Percentiles rank a stretch among this genome's conserved stretches.
Evolutionary conservation across 148 eudicot species (phyloP).

Genomic region (Vaccinium corymbosum): DNA sequence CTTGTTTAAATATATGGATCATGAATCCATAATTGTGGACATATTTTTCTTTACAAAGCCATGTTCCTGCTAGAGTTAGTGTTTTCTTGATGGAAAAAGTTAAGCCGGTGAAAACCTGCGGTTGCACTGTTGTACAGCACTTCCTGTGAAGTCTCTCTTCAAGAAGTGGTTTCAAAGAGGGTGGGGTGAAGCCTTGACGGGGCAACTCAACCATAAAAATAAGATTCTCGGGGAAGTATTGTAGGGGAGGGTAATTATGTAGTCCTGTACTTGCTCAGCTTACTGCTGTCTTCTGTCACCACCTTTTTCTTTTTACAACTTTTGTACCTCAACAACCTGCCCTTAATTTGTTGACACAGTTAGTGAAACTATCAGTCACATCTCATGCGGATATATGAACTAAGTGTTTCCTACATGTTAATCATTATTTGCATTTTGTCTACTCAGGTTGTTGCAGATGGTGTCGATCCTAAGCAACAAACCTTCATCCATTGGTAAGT

Average conservation of each 20-base stretch:
- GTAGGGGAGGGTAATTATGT: not conserved
- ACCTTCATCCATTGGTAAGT: constrained; percentile 70
- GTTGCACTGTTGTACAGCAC: not conserved
- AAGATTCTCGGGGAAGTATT: not conserved
- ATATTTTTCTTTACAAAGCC: not conserved
- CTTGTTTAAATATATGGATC: constrained; percentile 1
- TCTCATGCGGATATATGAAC: not conserved
- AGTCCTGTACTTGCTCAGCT: not conserved
- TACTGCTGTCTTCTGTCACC: not conserved
- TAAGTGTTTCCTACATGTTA: not conserved
- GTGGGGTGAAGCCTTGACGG: not conserved
- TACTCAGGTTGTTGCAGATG: constrained; percentile 61
- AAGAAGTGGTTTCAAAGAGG: not conserved
- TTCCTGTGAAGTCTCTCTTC: constrained; percentile 11
- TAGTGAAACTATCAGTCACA: not conserved
- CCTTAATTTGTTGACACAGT: not conserved
- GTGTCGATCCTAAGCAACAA: constrained; percentile 69
- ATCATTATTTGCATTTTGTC: not conserved
- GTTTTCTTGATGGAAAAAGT: constrained; percentile 1
- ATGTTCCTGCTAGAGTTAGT: not conserved
- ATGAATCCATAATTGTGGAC: not conserved
- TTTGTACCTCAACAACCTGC: not conserved
- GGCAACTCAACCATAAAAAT: not conserved
- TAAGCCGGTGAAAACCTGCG: not conserved
- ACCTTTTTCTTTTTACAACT: not conserved